Conservation (phyloP, 805 yeast species). For the Dipodascus albidus region DNA sequence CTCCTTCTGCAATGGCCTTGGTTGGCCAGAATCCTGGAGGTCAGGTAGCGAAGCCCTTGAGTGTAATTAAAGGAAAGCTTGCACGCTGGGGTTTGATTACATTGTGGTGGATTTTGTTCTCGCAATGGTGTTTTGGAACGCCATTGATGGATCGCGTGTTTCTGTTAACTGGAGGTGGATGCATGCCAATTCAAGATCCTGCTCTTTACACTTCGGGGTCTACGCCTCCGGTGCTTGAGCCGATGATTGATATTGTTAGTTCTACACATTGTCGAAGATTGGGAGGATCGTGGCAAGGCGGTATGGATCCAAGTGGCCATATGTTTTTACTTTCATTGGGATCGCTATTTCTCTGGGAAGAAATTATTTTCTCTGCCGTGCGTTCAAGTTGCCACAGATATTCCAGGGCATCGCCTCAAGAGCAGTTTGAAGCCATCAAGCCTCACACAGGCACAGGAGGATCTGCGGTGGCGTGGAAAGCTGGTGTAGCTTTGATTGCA, state of each 20-base stretch:
- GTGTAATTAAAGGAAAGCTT: background rate
- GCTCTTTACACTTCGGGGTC: background rate
- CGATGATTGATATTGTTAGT: conserved; percentile 11
- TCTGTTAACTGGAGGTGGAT: conserved; percentile 62
- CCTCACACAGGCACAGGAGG: conserved; percentile 3
- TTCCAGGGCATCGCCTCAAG: conserved; percentile 11
- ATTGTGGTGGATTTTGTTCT: conserved; percentile 71
- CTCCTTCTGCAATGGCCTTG: too few relatives aligned
- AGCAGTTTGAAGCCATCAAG: conserved; percentile 2
- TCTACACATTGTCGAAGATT: conserved; percentile 39
- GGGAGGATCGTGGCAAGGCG: conserved; percentile 69
- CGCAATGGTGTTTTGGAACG: conserved; percentile 77
- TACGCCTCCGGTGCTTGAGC: background rate
- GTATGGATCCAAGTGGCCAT: conserved; percentile 96
- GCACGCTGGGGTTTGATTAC: conserved; percentile 34
- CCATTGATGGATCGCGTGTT: conserved; percentile 88
- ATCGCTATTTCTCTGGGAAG: conserved; percentile 54
- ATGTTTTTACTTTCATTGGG: conserved; percentile 66
- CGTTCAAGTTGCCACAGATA: conserved; percentile 23
- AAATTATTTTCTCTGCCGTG: too few relatives aligned
- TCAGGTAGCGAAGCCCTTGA: too few relatives aligned
- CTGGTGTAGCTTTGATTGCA: conserved; percentile 27
- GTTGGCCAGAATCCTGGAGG: too few relatives aligned
- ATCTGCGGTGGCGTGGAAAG: conserved; percentile 8
- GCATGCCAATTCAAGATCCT: conserved; percentile 35